These are phyloP conservation scores for Cladosporium sp. DNA, from an alignment of 2,329 filamentous ascomycete genomes.

Conservation along the genomic window DNA sequence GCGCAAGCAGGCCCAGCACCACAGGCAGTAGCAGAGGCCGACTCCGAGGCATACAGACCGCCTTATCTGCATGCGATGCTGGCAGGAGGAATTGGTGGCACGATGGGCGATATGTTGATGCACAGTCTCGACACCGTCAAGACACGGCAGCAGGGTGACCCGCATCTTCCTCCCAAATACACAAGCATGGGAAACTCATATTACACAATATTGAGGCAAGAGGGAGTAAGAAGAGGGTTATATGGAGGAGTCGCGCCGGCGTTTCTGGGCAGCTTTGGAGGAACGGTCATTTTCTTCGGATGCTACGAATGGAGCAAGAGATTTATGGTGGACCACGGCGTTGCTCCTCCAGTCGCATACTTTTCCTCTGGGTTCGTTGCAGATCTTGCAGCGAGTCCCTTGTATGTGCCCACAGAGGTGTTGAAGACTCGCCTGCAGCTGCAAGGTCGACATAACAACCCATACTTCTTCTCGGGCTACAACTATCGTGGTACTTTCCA, in stretches of 20 bases:
- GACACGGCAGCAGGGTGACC: slow-evolving; percentile 94
- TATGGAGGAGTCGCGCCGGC: slow-evolving; percentile 95
- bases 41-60: slow-evolving; percentile 47
- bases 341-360: slow-evolving; percentile 82
- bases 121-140: slow-evolving; percentile 98
- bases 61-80: slow-evolving; percentile 71
- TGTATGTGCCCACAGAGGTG: slow-evolving; percentile 97
- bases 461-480: slow-evolving; percentile 89
- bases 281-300: slow-evolving; percentile 93
- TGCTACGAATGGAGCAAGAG: slow-evolving; percentile 96
- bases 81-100: slow-evolving; percentile 88
- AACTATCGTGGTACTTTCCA: slow-evolving; percentile 88
- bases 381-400: slow-evolving; percentile 84
- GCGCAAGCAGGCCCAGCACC: slow-evolving; percentile 17
- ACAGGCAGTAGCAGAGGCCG: slow-evolving; percentile 29
- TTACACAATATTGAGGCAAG: slow-evolving; percentile 87
- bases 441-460: slow-evolving; percentile 93
- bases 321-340: slow-evolving; percentile 77
- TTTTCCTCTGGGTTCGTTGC: slow-evolving; percentile 86
- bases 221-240: slow-evolving; percentile 79
- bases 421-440: slow-evolving; percentile 95
- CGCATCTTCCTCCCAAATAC: slow-evolving; percentile 89
- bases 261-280: slow-evolving; percentile 86
- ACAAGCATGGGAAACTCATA: slow-evolving; percentile 87
- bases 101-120: slow-evolving; percentile 95